Evolutionary conservation across 2,329 filamentous ascomycete genomes (phyloP).

Genomic region (Apiospora hydei): DNA sequence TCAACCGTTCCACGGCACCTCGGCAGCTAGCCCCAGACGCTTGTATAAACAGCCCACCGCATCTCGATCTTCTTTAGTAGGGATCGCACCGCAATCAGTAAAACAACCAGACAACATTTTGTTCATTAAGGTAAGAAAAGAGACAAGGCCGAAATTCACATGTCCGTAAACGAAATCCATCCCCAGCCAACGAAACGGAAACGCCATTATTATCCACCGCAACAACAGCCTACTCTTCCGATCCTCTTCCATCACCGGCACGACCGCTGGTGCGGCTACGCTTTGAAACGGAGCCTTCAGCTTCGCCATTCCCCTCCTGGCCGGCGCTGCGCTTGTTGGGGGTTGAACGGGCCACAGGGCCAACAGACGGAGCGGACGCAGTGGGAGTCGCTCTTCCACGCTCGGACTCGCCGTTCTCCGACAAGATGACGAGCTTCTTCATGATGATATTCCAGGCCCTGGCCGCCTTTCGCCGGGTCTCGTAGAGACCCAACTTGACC

Average conservation of each 20-base stretch:
- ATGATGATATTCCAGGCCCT: not conserved
- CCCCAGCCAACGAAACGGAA: too few relatives aligned
- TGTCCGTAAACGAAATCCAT: not conserved
- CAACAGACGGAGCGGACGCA: not conserved
- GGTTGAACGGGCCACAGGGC: not conserved
- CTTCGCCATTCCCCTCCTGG: not conserved
- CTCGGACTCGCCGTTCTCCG: not conserved
- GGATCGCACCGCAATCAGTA: not conserved
- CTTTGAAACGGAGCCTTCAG: not conserved
- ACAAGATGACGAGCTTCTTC: not conserved
- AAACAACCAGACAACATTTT: not conserved
- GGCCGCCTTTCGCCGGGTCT: not conserved
- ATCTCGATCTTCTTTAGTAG: not conserved
- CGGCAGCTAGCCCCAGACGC: conserved; percentile 13
- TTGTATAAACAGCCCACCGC: not conserved
- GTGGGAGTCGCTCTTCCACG: not conserved
- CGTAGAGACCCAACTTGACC: not conserved
- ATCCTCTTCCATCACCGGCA: not conserved
- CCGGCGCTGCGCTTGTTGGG: not conserved
- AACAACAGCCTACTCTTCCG: not conserved
- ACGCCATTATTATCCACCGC: not conserved
- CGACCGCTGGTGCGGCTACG: not conserved
- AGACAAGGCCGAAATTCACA: not conserved
- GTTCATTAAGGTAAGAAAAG: too few relatives aligned
- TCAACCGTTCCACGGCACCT: conserved; percentile 4